These are phyloP conservation scores for Coleophoma cylindrospora DNA, from an alignment of 2,329 filamentous ascomycete genomes.

Conservation along the genomic window DNA sequence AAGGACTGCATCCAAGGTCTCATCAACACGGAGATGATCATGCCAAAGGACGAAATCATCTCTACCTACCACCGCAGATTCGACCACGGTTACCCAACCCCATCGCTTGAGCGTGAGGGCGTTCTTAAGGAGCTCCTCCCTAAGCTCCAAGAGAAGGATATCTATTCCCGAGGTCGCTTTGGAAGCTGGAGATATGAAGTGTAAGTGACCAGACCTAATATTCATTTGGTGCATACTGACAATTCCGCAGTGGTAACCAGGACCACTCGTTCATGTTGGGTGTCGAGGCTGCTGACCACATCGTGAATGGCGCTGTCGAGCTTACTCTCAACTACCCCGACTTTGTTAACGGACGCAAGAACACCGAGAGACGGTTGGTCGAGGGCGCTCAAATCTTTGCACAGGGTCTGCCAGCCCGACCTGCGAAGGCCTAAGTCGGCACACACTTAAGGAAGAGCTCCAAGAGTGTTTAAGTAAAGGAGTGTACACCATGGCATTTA, in stretches of 20 bases:
- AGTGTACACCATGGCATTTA: not conserved
- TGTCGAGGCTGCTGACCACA: slow-evolving; percentile 69
- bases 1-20: slow-evolving; percentile 92
- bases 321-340: slow-evolving; percentile 75
- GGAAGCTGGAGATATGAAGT: slow-evolving; percentile 98
- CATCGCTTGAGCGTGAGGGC: slow-evolving; percentile 89
- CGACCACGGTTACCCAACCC: slow-evolving; percentile 97
- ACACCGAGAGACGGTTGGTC: slow-evolving; percentile 30
- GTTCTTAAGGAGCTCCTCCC: slow-evolving; percentile 90
- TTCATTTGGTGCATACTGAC: not conserved
- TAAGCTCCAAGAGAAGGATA: slow-evolving; percentile 84
- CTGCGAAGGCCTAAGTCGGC: slow-evolving; percentile 22
- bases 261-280: slow-evolving; percentile 76
- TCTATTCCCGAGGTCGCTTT: slow-evolving; percentile 94
- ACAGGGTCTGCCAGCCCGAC: slow-evolving; percentile 1
- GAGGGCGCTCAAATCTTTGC: slow-evolving; percentile 28
- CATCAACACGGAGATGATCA: slow-evolving; percentile 96
- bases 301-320: slow-evolving; percentile 68
- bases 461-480: slow-evolving; percentile 20
- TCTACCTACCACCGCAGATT: slow-evolving; percentile 98
- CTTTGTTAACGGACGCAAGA: slow-evolving; percentile 57
- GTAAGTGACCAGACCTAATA: slow-evolving; percentile 30
- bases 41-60: slow-evolving; percentile 86
- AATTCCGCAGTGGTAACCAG: slow-evolving; percentile 32
- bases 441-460: slow-evolving; percentile 23